Conservation (phyloP, 2,329 filamentous ascomycete genomes). For the Epichloe festucae region DNA sequence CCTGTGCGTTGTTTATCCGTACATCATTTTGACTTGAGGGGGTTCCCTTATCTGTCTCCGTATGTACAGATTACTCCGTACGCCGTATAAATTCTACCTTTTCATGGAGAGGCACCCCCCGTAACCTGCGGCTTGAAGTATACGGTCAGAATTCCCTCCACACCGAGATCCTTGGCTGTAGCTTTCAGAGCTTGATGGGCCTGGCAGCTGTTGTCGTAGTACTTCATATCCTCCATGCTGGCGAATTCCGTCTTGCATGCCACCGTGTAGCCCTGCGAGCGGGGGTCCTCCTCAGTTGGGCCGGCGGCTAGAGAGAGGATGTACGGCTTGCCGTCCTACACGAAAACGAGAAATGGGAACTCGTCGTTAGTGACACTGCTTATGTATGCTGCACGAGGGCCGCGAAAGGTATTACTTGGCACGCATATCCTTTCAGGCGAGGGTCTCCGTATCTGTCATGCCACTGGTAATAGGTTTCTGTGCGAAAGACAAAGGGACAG, state of each 20-base stretch:
- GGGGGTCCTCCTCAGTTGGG: conserved; percentile 40
- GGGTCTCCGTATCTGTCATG: not conserved
- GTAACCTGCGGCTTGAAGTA: conserved; percentile 25
- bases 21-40: not conserved
- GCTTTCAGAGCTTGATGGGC: conserved; percentile 30
- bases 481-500: not conserved
- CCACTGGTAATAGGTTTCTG: not conserved
- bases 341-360: not conserved
- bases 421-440: not conserved
- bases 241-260: conserved; percentile 51
- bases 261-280: conserved; percentile 53
- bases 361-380: conserved; percentile 6
- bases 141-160: conserved; percentile 27
- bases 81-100: not conserved
- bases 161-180: conserved; percentile 17
- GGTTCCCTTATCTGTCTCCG: too few species aligned
- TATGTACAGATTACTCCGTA: too few species aligned
- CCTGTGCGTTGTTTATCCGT: too few species aligned
- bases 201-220: conserved; percentile 46
- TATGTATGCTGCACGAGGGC: not conserved
- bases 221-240: conserved; percentile 54
- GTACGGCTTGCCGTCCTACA: conserved; percentile 57
- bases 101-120: conserved; percentile 10
- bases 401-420: not conserved
- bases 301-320: conserved; percentile 46